A percentile compares a stretch with the other conserved stretches of the same genome.
Conservation (phyloP, 2,329 filamentous ascomycete genomes). For the Xylaria sp. region DNA sequence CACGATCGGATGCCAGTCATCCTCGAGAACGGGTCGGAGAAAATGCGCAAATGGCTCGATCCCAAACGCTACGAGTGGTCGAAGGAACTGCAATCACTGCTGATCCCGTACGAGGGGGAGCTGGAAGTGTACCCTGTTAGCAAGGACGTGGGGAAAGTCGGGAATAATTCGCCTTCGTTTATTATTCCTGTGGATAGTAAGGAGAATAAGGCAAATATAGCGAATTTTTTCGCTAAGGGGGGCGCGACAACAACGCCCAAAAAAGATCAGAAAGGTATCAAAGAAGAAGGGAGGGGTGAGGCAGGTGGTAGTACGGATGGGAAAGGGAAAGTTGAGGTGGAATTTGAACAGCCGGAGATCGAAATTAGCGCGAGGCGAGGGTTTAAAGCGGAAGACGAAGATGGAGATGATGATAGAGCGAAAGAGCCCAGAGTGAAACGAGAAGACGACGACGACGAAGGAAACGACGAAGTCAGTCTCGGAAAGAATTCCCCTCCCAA, state of each 20-base stretch:
- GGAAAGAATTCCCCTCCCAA: too few species aligned
- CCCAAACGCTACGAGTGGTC: slow-evolving; percentile 75
- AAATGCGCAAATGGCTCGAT: slow-evolving; percentile 78
- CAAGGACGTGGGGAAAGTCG: slow-evolving; percentile 91
- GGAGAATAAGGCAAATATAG: slow-evolving; percentile 91
- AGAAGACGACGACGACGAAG: slow-evolving; percentile 20
- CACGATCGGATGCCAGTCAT: slow-evolving; percentile 98
- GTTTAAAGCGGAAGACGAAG: slow-evolving; percentile 27
- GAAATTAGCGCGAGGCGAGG: slow-evolving; percentile 34
- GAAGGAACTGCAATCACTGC: slow-evolving; percentile 73
- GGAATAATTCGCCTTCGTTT: slow-evolving; percentile 85
- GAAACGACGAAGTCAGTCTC: not conserved
- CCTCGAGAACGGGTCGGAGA: slow-evolving; percentile 75
- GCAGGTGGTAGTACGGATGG: not conserved
- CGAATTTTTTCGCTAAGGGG: slow-evolving; percentile 82
- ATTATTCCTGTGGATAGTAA: slow-evolving; percentile 81
- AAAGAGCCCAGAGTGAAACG: slow-evolving; percentile 14
- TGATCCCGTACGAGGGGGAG: slow-evolving; percentile 80
- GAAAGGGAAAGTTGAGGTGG: too few species aligned
- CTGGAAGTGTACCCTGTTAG: slow-evolving; percentile 86
- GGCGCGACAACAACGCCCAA: slow-evolving; percentile 30
- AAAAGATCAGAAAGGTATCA: slow-evolving; percentile 1
- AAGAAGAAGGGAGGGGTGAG: not conserved
- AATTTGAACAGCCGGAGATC: slow-evolving; percentile 33
- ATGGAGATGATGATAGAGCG: not conserved